These are phyloP conservation scores for Pythium folliculosum DNA, from an alignment of 352 stramenopile species.

Conservation along the genomic window DNA sequence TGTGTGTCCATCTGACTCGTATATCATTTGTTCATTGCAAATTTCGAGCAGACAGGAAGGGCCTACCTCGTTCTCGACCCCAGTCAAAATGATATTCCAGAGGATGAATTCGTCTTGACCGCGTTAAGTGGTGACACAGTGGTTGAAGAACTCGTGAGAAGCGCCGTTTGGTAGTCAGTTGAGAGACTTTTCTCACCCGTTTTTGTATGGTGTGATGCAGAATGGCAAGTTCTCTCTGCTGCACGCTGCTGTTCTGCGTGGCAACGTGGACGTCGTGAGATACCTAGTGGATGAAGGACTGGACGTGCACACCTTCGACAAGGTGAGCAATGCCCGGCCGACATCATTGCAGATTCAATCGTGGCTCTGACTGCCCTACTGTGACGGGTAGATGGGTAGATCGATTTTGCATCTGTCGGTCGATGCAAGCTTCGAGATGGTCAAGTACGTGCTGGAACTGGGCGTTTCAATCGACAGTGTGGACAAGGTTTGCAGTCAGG, in stretches of 20 bases:
- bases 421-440: background rate
- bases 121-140: background rate
- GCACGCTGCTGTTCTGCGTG: slow-evolving; percentile 11
- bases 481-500: slow-evolving; percentile 6
- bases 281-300: slow-evolving; percentile 13
- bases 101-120: slow-evolving; percentile 4
- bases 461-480: background rate
- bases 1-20: background rate
- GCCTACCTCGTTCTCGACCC: slow-evolving; percentile 11
- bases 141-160: background rate
- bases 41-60: background rate
- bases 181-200: background rate
- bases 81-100: slow-evolving; percentile 3
- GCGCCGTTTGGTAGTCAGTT: background rate
- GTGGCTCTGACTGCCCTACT: too few species aligned
- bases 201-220: background rate
- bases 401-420: slow-evolving; percentile 5
- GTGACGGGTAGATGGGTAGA: slow-evolving; percentile 1
- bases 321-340: background rate
- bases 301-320: slow-evolving; percentile 7
- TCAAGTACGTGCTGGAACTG: background rate
- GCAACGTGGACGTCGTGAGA: background rate
- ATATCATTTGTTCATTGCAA: background rate
- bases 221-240: slow-evolving; percentile 8
- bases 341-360: background rate